A percentile compares a stretch with the other conserved stretches of the same genome.
These are phyloP conservation scores for Lasiosphaeria hispida DNA, from an alignment of 495 filamentous ascomycete species.

Conservation along the genomic window DNA sequence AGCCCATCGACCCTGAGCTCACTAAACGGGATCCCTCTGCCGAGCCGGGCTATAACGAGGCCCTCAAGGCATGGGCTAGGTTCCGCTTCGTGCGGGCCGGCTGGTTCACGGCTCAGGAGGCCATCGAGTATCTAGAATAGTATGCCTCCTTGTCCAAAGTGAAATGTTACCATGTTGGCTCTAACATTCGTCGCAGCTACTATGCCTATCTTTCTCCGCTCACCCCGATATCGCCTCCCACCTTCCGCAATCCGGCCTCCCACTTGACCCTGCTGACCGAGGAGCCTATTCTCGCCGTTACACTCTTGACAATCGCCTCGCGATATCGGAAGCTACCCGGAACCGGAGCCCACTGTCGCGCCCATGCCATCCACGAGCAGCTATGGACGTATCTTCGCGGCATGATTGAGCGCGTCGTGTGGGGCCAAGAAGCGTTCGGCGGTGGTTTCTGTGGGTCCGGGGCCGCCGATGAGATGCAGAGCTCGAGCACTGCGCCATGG, in stretches of 20 bases:
- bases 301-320: slow-evolving; percentile 85
- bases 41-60: slow-evolving; percentile 59
- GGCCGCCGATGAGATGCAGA: slow-evolving; percentile 57
- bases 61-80: slow-evolving; percentile 81
- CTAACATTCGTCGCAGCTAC: slow-evolving; percentile 55
- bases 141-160: slow-evolving; percentile 38
- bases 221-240: slow-evolving; percentile 85
- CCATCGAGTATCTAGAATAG: slow-evolving; percentile 90
- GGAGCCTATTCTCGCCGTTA: slow-evolving; percentile 88
- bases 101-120: slow-evolving; percentile 93
- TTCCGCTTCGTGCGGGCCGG: slow-evolving; percentile 91
- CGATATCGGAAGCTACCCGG: slow-evolving; percentile 75
- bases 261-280: slow-evolving; percentile 78
- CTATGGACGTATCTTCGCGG: slow-evolving; percentile 93
- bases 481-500: slow-evolving; percentile 59
- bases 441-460: slow-evolving; percentile 82
- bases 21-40: slow-evolving; percentile 28
- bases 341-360: slow-evolving; percentile 78
- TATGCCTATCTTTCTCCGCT: slow-evolving; percentile 85
- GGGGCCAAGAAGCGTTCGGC: slow-evolving; percentile 92
- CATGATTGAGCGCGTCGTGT: slow-evolving; percentile 91
- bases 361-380: slow-evolving; percentile 89
- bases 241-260: slow-evolving; percentile 69
- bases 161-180: background rate
- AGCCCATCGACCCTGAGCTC: slow-evolving; percentile 39